Evolutionary conservation across 2,329 filamentous ascomycete species (phyloP), one percentile per base, ranked within the genome.

Genomic region (Thielaviopsis musarum): DNA sequence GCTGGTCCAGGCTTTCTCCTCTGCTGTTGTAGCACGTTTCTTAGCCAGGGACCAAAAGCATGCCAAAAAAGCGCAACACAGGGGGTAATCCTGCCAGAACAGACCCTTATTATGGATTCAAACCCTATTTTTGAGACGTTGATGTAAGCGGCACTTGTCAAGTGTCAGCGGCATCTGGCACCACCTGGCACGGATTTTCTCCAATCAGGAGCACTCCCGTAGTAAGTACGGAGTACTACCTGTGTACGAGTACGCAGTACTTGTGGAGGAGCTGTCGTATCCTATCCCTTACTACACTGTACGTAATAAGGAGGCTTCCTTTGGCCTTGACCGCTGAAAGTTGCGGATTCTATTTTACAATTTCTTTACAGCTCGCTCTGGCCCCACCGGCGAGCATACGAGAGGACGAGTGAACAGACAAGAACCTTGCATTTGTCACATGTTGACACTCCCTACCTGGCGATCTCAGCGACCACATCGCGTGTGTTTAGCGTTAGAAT

Each of bases 371-470:
- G 38, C 38, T 45, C 38, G 38, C 7, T 45, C 13, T 7, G 10
- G 38, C 38, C 38, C 38, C 38, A 45, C 38, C 38, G 38, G 15
- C 38, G 38, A 45, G 38, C 38, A 45, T 45, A 45, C 38, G 13
- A 34, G 30, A 34, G 38, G 38, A 3, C 3, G 5, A n/a, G 10
- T 2, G 17, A 45, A n/a, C 55, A 9, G 34, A 41, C 22, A 24
- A 28, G 38, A 58, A 54, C 57, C 57, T 58, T 58, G 57, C 51
- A 41, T 45, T 45, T 58, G 54, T 58, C 57, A 58, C 57, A 58
- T 54, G 57, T 54, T 54, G 53, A 48, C n/a, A 30, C 15, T 34
- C 30, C 30, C 30, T 34, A 34, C 30, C 9, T 34, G 30, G 10
- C 15, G 38, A 45, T 45, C 17, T 45, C 38, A 45, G 38, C 17